Evolutionary conservation across 106 monocot genomes (phyloP).

Genomic region (Narthecium ossifragum): DNA sequence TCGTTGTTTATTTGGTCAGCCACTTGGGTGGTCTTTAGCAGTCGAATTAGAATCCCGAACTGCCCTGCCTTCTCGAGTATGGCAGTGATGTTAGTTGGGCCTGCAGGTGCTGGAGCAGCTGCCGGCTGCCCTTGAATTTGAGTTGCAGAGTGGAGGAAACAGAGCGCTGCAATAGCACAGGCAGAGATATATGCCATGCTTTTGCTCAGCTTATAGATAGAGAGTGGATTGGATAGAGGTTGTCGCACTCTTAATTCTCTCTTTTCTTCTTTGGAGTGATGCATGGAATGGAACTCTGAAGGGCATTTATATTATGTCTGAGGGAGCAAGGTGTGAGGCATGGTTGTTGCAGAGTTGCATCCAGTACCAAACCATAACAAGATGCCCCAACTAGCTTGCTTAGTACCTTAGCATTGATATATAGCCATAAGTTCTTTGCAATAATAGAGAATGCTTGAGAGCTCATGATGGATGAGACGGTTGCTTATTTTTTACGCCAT

Average conservation of each 20-base stretch:
- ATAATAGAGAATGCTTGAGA: background rate
- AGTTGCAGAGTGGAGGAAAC: conserved; percentile 5
- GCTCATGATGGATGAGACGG: background rate
- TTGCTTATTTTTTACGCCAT: background rate
- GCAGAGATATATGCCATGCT: background rate
- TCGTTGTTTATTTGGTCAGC: conserved; percentile 69
- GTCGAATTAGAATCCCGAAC: conserved; percentile 50
- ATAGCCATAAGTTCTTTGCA: conserved; percentile 1
- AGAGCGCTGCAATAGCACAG: conserved; percentile 10
- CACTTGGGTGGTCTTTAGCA: conserved; percentile 53
- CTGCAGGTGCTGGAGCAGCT: conserved; percentile 40
- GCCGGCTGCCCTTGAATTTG: conserved; percentile 24
- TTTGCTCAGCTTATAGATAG: background rate
- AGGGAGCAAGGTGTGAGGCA: background rate
- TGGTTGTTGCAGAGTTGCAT: background rate
- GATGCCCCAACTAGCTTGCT: background rate
- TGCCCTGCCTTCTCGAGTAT: conserved; percentile 80
- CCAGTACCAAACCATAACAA: background rate
- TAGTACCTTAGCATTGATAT: background rate
- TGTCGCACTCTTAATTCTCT: background rate
- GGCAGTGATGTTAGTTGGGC: conserved; percentile 56
- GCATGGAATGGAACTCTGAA: background rate
- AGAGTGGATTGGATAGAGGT: background rate
- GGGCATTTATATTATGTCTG: background rate
- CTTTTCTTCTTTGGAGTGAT: background rate